phyloP scores from a whole-genome alignment of 306 rosid genomes.

The Lathyrus tuberosus region DNA sequence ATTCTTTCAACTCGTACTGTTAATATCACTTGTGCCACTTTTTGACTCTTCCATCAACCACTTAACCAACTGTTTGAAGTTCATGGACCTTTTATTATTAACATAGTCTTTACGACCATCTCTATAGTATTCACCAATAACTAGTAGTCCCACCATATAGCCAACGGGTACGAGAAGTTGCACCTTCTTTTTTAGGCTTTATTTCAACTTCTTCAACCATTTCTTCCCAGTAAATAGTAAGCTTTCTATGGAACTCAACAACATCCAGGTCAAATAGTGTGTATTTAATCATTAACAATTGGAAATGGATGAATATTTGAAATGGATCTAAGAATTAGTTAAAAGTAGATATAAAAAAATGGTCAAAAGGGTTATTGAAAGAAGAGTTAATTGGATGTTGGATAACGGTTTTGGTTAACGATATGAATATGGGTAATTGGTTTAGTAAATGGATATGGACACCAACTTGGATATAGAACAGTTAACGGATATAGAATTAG shows the following conservation, averaged over 20 bases:
- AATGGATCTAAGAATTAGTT: too few species aligned
- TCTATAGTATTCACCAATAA: conserved; percentile 54
- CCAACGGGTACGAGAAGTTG: conserved; percentile 30
- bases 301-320: too few species aligned
- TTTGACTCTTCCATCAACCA: conserved; percentile 33
- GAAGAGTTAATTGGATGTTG: too few species aligned
- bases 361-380: too few species aligned
- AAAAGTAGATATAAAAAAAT: too few species aligned
- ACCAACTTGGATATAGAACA: too few species aligned
- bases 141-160: conserved; percentile 50
- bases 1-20: not conserved
- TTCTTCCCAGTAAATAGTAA: conserved; percentile 51
- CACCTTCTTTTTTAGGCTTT: conserved; percentile 51
- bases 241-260: conserved; percentile 20
- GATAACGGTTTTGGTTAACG: too few species aligned
- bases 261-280: conserved; percentile 8
- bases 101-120: conserved; percentile 24
- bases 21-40: not conserved
- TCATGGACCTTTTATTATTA: conserved; percentile 39
- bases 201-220: conserved; percentile 54
- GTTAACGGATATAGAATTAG: too few species aligned
- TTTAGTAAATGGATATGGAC: too few species aligned
- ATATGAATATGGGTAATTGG: too few species aligned
- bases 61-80: conserved; percentile 43
- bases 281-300: too few species aligned